Evolutionary conservation across 805 yeast species (phyloP).

Genomic region (Alloascoidea africana): DNA sequence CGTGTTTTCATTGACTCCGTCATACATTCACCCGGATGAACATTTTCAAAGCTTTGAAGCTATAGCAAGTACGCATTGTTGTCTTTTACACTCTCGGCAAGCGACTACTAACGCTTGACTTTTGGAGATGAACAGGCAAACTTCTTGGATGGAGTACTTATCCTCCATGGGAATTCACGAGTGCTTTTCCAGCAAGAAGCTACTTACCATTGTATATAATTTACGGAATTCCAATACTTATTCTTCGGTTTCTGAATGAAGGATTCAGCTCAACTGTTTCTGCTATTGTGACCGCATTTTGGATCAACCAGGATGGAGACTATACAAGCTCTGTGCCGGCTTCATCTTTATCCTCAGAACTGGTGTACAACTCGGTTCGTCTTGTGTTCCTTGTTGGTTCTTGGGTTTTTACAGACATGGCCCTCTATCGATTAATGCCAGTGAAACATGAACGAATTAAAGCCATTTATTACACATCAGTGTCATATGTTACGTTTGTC

Average conservation of each 20-base stretch:
- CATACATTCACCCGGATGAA: constrained; percentile 96
- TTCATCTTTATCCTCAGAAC: too few species aligned
- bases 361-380: constrained; percentile 39
- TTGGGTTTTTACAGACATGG: constrained; percentile 22
- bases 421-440: constrained; percentile 30
- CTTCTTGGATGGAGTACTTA: constrained; percentile 28
- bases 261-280: constrained; percentile 12
- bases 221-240: constrained; percentile 50
- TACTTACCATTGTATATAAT: constrained; percentile 47
- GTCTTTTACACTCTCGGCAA: constrained; percentile 3
- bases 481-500: constrained; percentile 58
- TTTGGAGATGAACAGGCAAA: constrained; percentile 7
- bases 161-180: constrained; percentile 75
- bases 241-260: constrained; percentile 18
- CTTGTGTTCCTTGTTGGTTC: constrained; percentile 26
- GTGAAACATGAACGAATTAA: constrained; percentile 30
- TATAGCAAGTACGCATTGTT: constrained; percentile 23
- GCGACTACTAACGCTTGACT: constrained; percentile 6
- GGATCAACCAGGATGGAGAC: too few species aligned
- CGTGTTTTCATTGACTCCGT: constrained; percentile 39
- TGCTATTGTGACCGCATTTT: constrained; percentile 35
- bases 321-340: too few species aligned
- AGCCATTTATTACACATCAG: constrained; percentile 24
- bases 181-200: constrained; percentile 50
- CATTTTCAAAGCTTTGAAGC: constrained; percentile 87